Evolutionary conservation across 2,329 filamentous ascomycete species (phyloP).

Genomic region (Trichoderma polysporum): DNA sequence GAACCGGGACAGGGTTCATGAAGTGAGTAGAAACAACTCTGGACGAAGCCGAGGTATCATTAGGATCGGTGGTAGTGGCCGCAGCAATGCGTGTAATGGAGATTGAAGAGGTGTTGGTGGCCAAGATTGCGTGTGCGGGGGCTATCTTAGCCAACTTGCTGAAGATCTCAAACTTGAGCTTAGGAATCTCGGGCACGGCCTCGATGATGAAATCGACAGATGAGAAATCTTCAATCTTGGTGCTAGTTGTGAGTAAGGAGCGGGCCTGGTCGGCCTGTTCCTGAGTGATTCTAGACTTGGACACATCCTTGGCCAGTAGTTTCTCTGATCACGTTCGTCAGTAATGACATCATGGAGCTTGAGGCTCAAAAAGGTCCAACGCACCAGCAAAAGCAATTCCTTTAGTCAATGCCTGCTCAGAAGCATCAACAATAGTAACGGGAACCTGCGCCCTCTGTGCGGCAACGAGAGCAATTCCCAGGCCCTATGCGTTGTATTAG

Average conservation of each 20-base stretch:
- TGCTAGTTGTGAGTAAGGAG: constrained; percentile 66
- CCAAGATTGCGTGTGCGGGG: constrained; percentile 81
- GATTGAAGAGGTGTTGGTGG: constrained; percentile 98
- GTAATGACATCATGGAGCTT: neutral
- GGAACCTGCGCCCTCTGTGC: constrained; percentile 80
- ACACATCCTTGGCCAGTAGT: constrained; percentile 87
- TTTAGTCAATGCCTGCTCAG: constrained; percentile 82
- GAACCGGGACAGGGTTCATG: constrained; percentile 97
- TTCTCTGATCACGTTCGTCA: constrained; percentile 62
- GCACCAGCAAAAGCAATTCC: constrained; percentile 83
- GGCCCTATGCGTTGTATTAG: constrained; percentile 58
- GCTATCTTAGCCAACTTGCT: constrained; percentile 76
- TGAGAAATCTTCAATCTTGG: constrained; percentile 72
- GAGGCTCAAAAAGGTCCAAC: constrained; percentile 25
- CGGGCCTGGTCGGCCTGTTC: constrained; percentile 74
- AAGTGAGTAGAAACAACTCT: constrained; percentile 96
- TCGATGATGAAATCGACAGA: constrained; percentile 97
- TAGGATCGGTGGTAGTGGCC: constrained; percentile 75
- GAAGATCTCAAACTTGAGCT: constrained; percentile 88
- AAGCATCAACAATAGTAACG: constrained; percentile 82
- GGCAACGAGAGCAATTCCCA: constrained; percentile 94
- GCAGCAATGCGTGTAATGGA: constrained; percentile 95
- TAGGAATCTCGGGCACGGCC: constrained; percentile 88
- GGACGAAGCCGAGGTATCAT: constrained; percentile 75
- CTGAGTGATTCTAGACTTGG: constrained; percentile 81